phyloP scores from a whole-genome alignment of 345 rosid genomes.

The Turnera subulata region DNA sequence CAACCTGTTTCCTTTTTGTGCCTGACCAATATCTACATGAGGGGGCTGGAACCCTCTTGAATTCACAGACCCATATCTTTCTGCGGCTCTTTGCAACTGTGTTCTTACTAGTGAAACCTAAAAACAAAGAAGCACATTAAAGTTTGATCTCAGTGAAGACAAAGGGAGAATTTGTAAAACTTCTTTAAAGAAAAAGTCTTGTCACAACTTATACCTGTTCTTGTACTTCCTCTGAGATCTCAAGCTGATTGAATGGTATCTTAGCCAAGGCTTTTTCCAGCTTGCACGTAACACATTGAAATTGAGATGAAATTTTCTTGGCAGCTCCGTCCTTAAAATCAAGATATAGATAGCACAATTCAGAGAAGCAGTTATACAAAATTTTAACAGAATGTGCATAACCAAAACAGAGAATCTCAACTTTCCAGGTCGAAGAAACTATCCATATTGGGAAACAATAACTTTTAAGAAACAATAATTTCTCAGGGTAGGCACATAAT shows the following conservation, averaged over 20 bases:
- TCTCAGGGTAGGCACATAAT: no score
- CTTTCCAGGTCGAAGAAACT: not conserved
- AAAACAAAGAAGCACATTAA: constrained; percentile 11
- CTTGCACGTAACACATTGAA: constrained; percentile 81
- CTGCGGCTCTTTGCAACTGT: constrained; percentile 74
- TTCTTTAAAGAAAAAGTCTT: not conserved
- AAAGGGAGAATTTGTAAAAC: not conserved
- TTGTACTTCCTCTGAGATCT: constrained; percentile 78
- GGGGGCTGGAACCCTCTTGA: constrained; percentile 41
- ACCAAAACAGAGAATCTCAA: not conserved
- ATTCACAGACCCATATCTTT: constrained; percentile 59
- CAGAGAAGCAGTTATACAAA: no score
- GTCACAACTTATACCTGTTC: constrained; percentile 56
- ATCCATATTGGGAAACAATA: not conserved
- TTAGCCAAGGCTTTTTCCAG: constrained; percentile 69
- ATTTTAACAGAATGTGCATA: no score
- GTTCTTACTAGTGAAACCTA: constrained; percentile 75
- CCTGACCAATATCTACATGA: constrained; percentile 30
- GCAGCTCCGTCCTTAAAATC: constrained; percentile 68
- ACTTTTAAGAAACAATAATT: no score
- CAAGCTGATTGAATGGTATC: constrained; percentile 59
- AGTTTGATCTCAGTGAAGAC: not conserved
- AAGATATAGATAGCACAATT: constrained; percentile 27
- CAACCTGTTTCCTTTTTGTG: constrained; percentile 13
- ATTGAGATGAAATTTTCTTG: constrained; percentile 63